Percentiles rank a stretch among this genome's conserved stretches.
Conservation (phyloP, 2,329 filamentous ascomycete genomes). For the Alternaria solani region DNA sequence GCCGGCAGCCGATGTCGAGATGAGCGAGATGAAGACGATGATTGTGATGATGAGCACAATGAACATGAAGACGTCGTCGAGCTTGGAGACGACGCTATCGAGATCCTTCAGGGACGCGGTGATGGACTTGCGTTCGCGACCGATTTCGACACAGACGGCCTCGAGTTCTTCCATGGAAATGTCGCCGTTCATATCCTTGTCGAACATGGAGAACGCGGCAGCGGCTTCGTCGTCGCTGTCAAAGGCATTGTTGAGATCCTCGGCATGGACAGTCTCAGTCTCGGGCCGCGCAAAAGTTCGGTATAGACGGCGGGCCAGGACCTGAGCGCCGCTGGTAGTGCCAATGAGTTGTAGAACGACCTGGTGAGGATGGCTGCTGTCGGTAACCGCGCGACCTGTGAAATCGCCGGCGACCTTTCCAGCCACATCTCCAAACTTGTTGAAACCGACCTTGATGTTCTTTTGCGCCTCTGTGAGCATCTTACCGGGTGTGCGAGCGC, state of each 20-base stretch:
- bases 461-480: constrained; percentile 73
- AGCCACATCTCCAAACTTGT: constrained; percentile 84
- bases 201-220: constrained; percentile 89
- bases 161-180: constrained; percentile 96
- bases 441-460: constrained; percentile 77
- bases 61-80: constrained; percentile 88
- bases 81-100: constrained; percentile 89
- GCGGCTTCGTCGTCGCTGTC: constrained; percentile 85
- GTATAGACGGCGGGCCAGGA: constrained; percentile 86
- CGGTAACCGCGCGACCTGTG: constrained; percentile 74
- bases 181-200: constrained; percentile 95
- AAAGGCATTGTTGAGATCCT: constrained; percentile 82
- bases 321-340: constrained; percentile 77
- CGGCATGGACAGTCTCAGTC: constrained; percentile 76
- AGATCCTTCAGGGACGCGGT: constrained; percentile 93
- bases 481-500: constrained; percentile 76
- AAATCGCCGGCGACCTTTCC: constrained; percentile 90
- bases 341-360: constrained; percentile 81
- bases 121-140: constrained; percentile 92
- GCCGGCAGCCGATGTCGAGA: constrained; percentile 88
- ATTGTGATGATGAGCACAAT: constrained; percentile 82
- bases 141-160: constrained; percentile 91
- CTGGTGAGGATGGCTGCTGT: constrained; percentile 80
- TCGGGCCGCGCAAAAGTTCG: constrained; percentile 81
- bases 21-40: constrained; percentile 86